Percentiles rank a stretch among this genome's conserved stretches.
phyloP scores from a whole-genome alignment of 23 red algal species.

The Agarophyton chilense region DNA sequence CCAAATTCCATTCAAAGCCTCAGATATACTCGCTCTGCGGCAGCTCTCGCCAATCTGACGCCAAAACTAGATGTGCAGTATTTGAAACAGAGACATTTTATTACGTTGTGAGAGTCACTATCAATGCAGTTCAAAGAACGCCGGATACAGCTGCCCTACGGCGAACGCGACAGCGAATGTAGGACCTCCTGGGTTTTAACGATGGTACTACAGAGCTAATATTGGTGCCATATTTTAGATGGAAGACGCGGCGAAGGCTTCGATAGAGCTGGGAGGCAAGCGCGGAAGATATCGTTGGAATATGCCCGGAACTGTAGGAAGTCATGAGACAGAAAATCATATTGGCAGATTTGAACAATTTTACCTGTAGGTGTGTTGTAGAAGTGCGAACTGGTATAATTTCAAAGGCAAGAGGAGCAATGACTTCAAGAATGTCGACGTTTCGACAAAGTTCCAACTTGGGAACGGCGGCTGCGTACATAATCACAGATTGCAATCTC shows the following conservation, averaged over 20 bases:
- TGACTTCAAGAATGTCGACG: neutral
- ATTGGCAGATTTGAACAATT: slow-evolving; percentile 36
- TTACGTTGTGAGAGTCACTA: slow-evolving; percentile 63
- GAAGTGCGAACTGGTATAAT: slow-evolving; percentile 38
- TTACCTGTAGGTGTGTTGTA: slow-evolving; percentile 39
- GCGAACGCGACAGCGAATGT: no score
- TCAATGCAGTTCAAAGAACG: slow-evolving; percentile 37
- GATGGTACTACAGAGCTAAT: slow-evolving; percentile 61
- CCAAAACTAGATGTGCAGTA: slow-evolving; percentile 10
- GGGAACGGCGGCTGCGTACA: slow-evolving; percentile 7
- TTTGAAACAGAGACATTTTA: slow-evolving; percentile 58
- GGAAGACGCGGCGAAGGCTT: slow-evolving; percentile 35
- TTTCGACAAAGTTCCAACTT: slow-evolving; percentile 1
- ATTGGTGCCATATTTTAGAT: slow-evolving; percentile 7
- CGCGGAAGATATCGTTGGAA: slow-evolving; percentile 21
- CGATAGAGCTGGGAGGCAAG: neutral
- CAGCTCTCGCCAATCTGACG: slow-evolving; percentile 42
- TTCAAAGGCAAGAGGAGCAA: neutral
- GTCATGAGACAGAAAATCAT: slow-evolving; percentile 46
- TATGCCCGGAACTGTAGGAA: slow-evolving; percentile 64
- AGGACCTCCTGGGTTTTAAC: slow-evolving; percentile 57
- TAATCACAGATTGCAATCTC: no score
- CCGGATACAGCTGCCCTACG: slow-evolving; percentile 56
- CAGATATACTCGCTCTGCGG: slow-evolving; percentile 43
- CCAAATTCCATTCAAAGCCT: slow-evolving; percentile 58